Evolutionary conservation across 495 filamentous ascomycete genomes (phyloP).

Genomic region (Viridothelium virens): DNA sequence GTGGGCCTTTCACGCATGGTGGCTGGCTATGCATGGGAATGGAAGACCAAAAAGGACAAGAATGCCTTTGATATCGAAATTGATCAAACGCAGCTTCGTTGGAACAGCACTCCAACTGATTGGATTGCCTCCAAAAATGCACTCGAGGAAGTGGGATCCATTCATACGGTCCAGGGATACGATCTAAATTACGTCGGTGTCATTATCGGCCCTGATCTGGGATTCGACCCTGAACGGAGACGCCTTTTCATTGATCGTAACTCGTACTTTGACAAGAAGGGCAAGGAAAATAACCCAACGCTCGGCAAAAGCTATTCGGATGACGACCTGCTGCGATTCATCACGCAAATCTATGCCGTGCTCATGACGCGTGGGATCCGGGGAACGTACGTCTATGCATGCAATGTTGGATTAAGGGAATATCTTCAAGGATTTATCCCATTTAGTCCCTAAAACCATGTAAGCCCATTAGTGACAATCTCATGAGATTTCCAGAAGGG

Average conservation of each 20-base stretch:
- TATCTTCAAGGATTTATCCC: conserved; percentile 18
- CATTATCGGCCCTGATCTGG: conserved; percentile 19
- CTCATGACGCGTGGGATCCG: conserved; percentile 21
- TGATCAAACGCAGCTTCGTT: conserved; percentile 14
- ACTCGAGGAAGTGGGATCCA: conserved; percentile 21
- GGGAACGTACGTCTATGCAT: conserved; percentile 21
- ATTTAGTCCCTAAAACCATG: conserved; percentile 13
- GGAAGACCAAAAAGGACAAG: conserved; percentile 22
- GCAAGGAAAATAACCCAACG: conserved; percentile 17
- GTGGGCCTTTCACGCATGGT: conserved; percentile 23
- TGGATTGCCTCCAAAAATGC: conserved; percentile 20
- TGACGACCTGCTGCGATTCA: conserved; percentile 20
- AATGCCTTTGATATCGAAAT: conserved; percentile 22
- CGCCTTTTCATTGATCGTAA: conserved; percentile 18
- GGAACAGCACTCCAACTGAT: conserved; percentile 21
- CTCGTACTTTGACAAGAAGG: conserved; percentile 22
- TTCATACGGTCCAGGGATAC: conserved; percentile 22
- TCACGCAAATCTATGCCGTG: conserved; percentile 21
- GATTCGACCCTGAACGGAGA: conserved; percentile 14
- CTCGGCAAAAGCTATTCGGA: conserved; percentile 19
- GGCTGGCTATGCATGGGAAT: conserved; percentile 21
- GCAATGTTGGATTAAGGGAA: conserved; percentile 18
- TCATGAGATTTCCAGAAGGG: background rate
- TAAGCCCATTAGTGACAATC: conserved; percentile 12
- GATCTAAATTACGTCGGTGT: conserved; percentile 23